These are phyloP conservation scores for Skeletonema tropicum DNA, from an alignment of 108 stramenopile genomes.

Conservation along the genomic window DNA sequence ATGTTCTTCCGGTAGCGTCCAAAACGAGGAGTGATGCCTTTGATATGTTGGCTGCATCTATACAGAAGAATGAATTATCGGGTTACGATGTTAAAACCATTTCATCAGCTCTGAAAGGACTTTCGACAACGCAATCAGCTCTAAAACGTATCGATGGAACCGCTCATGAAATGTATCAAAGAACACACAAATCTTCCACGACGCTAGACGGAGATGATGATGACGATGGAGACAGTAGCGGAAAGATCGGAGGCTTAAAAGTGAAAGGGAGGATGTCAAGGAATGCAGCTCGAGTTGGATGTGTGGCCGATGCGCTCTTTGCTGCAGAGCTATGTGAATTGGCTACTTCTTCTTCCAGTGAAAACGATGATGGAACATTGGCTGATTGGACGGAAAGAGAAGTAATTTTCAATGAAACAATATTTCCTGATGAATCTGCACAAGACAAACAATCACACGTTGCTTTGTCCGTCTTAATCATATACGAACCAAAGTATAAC, in stretches of 20 bases:
- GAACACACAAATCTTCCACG: constrained; percentile 58
- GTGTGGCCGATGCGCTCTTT: constrained; percentile 69
- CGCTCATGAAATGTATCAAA: constrained; percentile 84
- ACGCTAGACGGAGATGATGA: constrained; percentile 22
- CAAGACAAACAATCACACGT: constrained; percentile 8
- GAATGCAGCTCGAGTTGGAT: constrained; percentile 68
- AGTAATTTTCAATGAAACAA: constrained; percentile 52
- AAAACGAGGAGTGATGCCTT: neutral
- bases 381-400: constrained; percentile 44
- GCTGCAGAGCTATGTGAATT: constrained; percentile 84
- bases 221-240: constrained; percentile 8
- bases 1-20: neutral
- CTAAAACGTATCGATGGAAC: constrained; percentile 83
- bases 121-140: constrained; percentile 66
- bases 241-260: constrained; percentile 44
- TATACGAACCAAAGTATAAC: constrained; percentile 70
- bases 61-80: neutral
- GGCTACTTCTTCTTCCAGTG: constrained; percentile 16
- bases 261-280: constrained; percentile 77
- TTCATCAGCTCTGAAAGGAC: constrained; percentile 45
- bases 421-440: constrained; percentile 1
- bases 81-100: constrained; percentile 18
- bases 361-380: constrained; percentile 43
- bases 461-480: constrained; percentile 59
- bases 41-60: neutral